phyloP scores from a whole-genome alignment of 345 rosid species.

The Psidium guajava region DNA sequence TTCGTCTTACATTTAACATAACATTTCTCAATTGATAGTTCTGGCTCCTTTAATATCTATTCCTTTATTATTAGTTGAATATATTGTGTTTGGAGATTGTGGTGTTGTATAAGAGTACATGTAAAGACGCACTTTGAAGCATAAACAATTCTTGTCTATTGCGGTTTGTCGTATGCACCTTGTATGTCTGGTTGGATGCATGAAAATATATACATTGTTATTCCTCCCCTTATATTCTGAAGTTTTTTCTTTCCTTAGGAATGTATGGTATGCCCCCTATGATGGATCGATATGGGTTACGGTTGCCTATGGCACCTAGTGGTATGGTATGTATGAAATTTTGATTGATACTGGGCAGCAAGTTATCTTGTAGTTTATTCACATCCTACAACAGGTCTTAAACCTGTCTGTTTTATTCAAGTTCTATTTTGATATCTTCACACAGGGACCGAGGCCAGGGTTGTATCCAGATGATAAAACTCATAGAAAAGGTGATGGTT shows the following conservation, averaged over 20 bases:
- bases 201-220: neutral
- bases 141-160: neutral
- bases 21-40: neutral
- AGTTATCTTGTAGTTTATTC: neutral
- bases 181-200: neutral
- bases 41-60: neutral
- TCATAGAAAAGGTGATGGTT: constrained; percentile 52
- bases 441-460: constrained; percentile 81
- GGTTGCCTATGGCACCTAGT: constrained; percentile 75
- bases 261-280: constrained; percentile 86
- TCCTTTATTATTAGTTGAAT: neutral
- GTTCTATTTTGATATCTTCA: neutral
- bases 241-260: constrained; percentile 7
- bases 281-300: constrained; percentile 85
- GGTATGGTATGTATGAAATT: constrained; percentile 52
- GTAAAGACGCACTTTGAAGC: neutral
- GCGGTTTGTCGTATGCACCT: neutral
- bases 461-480: constrained; percentile 70
- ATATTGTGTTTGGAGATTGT: neutral
- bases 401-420: neutral
- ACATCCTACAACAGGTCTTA: neutral
- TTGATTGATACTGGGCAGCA: neutral
- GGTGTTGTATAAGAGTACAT: neutral
- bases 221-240: neutral
- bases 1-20: neutral